Evolutionary conservation across 2,329 filamentous ascomycete species (phyloP), one percentile per base, ranked within the genome.

Genomic region (Ophiognomonia clavigignenti-juglandacearum): DNA sequence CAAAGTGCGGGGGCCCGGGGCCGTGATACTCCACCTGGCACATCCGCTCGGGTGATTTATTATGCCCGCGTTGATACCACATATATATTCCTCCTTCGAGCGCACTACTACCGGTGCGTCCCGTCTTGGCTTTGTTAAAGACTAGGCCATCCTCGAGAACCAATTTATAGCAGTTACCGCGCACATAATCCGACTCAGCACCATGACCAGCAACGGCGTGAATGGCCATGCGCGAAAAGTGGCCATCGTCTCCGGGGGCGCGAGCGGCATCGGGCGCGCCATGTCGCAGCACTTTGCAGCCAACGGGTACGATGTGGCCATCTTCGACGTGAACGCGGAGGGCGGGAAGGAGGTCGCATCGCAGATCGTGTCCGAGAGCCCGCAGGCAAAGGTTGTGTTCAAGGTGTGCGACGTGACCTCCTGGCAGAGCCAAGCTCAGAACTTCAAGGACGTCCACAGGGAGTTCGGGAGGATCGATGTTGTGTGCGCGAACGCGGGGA

Each of bases 401-500:
- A 52, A 59, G 34, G 52, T 54, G 39, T 65, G 63, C 53, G 64
- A 71, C 43, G 60, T 71, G 6, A 57, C 65, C 0, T 64, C 62
- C 4, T 71, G 68, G 58, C 52, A 57, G 5, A 56, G 53, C n/a
- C 63, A 64, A 44, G 57, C 63, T 1, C 52, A 56, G 2, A 53
- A 48, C 0, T 68, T 64, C 45, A 48, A 52, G 22, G 43, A 54
- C n/a, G 56, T 62, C 8, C 57, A 54, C 39, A 36, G 38, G 2
- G 43, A 53, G 13, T 56, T 58, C 19, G 58, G 59, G 6, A 50
- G 47, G 1, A 54, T 76, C 16, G 71, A 77, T 47, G 53, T 74
- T 3, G 72, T 75, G 6, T 67, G 74, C 56, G 73, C 72, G 22
- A 76, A 76, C 53, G 73, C 73, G 0, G 73, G 73, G 1, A 66